Evolutionary conservation across 345 rosid species (phyloP).

Genomic region (Moricandia arvensis): DNA sequence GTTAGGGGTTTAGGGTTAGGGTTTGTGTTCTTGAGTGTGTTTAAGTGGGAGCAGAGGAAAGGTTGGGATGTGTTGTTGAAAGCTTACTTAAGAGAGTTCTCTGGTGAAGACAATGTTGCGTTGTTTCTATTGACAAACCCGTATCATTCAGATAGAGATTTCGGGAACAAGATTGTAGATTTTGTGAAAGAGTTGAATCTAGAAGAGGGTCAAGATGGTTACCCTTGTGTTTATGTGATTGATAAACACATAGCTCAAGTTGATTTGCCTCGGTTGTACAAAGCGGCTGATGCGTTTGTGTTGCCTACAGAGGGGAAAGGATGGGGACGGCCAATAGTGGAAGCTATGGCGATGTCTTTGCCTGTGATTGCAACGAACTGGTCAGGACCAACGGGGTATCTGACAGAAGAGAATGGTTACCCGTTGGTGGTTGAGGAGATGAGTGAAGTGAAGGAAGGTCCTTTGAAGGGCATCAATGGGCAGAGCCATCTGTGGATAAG

Average conservation of each 20-base stretch:
- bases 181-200: conserved; percentile 49
- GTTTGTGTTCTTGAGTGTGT: conserved; percentile 79
- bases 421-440: conserved; percentile 58
- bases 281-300: conserved; percentile 79
- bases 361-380: conserved; percentile 81
- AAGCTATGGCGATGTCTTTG: conserved; percentile 90
- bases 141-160: conserved; percentile 62
- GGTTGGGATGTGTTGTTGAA: conserved; percentile 86
- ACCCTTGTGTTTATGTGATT: conserved; percentile 59
- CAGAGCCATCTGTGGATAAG: conserved; percentile 66
- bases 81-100: conserved; percentile 70
- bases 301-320: conserved; percentile 88
- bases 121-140: conserved; percentile 73
- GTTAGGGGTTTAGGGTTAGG: conserved; percentile 20
- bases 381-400: conserved; percentile 82
- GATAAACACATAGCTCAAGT: conserved; percentile 63
- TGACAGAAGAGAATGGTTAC: conserved; percentile 66
- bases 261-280: conserved; percentile 68
- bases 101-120: conserved; percentile 50
- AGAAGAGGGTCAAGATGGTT: conserved; percentile 45
- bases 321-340: conserved; percentile 78
- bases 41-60: conserved; percentile 85
- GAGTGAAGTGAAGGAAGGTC: conserved; percentile 70
- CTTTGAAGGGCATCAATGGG: conserved; percentile 79
- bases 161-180: conserved; percentile 68